Conservation (phyloP, 192 early-diverging fungal species). For the Coemansia sp. region DNA sequence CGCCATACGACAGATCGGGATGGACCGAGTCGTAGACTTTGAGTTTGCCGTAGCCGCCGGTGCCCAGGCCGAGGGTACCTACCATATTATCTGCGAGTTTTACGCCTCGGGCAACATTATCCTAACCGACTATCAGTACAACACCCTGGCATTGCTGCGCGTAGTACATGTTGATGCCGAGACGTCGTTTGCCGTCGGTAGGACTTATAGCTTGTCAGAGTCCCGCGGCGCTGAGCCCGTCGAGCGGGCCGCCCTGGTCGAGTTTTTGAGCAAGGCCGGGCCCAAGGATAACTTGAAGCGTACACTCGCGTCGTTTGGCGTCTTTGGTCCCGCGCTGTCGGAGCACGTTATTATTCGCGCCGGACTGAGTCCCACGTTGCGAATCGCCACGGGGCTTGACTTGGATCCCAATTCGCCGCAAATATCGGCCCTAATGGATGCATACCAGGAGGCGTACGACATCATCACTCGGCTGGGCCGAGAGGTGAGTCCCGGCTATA, state of each 20-base stretch:
- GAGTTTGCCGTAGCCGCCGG: constrained; percentile 71
- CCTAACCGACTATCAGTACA: constrained; percentile 85
- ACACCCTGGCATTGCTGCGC: constrained; percentile 82
- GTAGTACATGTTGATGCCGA: constrained; percentile 81
- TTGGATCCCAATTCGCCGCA: constrained; percentile 54
- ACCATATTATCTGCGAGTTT: constrained; percentile 77
- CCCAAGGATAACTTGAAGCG: constrained; percentile 73
- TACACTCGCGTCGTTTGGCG: constrained; percentile 55
- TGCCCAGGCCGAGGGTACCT: constrained; percentile 50
- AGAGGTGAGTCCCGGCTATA: constrained; percentile 42
- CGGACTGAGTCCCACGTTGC: constrained; percentile 62
- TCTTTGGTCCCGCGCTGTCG: constrained; percentile 84
- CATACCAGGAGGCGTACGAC: constrained; percentile 72
- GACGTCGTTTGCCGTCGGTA: constrained; percentile 79
- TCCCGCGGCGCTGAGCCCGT: constrained; percentile 60
- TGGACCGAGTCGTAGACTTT: constrained; percentile 92
- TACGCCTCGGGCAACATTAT: constrained; percentile 93
- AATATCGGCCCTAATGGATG: constrained; percentile 59
- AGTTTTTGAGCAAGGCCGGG: constrained; percentile 55
- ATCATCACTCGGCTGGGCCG: constrained; percentile 61
- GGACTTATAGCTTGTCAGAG: constrained; percentile 59
- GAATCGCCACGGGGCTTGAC: constrained; percentile 64
- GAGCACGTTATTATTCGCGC: constrained; percentile 78
- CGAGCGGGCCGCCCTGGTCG: constrained; percentile 52
- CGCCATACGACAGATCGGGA: constrained; percentile 78